Percentiles rank a stretch among this genome's conserved stretches.
These are phyloP conservation scores for Paraphoma chrysanthemicola DNA, from an alignment of 2,329 filamentous ascomycete species.

Conservation along the genomic window DNA sequence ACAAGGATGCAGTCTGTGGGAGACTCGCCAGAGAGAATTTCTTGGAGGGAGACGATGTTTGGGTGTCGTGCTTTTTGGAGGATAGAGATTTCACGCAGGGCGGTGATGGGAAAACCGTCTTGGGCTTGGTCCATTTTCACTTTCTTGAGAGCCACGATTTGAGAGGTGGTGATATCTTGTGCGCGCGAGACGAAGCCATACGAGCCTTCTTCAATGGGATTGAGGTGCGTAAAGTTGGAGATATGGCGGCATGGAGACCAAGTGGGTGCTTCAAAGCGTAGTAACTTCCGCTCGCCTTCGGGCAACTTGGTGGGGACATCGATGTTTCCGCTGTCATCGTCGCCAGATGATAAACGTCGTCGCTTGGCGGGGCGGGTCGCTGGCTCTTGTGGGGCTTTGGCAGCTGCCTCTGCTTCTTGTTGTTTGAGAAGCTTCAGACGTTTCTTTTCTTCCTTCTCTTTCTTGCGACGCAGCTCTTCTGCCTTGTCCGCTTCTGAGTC, in stretches of 20 bases:
- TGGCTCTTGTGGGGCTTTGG: constrained; percentile 33
- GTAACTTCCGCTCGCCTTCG: constrained; percentile 60
- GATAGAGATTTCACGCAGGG: constrained; percentile 91
- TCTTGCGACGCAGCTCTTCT: constrained; percentile 73
- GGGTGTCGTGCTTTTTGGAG: constrained; percentile 79
- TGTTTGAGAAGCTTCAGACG: constrained; percentile 83
- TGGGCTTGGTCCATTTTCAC: constrained; percentile 79
- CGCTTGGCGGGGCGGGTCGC: constrained; percentile 61
- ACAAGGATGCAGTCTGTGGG: constrained; percentile 82
- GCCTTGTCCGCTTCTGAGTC: constrained; percentile 82
- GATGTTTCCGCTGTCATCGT: constrained; percentile 6
- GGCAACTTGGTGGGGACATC: constrained; percentile 24
- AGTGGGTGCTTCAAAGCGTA: constrained; percentile 72
- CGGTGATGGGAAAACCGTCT: constrained; percentile 91
- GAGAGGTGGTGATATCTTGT: constrained; percentile 73
- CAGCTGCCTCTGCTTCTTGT: constrained; percentile 65
- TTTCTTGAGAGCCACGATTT: constrained; percentile 90
- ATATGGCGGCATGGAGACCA: constrained; percentile 80
- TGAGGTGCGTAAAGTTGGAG: constrained; percentile 88
- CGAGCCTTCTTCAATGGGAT: constrained; percentile 96
- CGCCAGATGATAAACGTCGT: constrained; percentile 65
- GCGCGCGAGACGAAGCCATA: constrained; percentile 95
- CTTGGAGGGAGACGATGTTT: constrained; percentile 82
- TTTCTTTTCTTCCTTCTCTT: constrained; percentile 89
- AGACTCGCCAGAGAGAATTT: constrained; percentile 80